Percentiles rank a stretch among this genome's conserved stretches.
These are phyloP conservation scores for Coemansia sp. DNA, from an alignment of 192 early-diverging fungal genomes.

Conservation along the genomic window DNA sequence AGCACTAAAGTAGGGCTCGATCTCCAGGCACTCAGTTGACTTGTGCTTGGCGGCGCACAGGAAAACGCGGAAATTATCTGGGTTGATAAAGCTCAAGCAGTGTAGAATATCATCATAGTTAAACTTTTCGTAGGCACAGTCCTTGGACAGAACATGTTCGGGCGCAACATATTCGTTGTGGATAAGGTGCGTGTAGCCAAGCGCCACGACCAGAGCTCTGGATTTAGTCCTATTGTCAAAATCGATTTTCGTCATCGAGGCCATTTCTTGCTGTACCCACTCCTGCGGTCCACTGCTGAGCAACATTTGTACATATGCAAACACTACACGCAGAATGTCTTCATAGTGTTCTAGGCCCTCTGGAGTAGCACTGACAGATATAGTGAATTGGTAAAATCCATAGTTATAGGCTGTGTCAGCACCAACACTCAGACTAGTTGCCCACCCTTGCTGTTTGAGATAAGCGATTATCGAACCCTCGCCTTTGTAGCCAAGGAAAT, in stretches of 20 bases:
- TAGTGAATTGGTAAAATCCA: slow-evolving; percentile 15
- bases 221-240: slow-evolving; percentile 68
- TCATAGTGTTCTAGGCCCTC: slow-evolving; percentile 23
- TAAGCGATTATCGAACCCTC: slow-evolving; percentile 79
- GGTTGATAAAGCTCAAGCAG: slow-evolving; percentile 59
- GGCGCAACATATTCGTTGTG: slow-evolving; percentile 68
- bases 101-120: slow-evolving; percentile 63
- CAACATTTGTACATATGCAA: slow-evolving; percentile 40
- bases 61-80: slow-evolving; percentile 60
- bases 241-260: slow-evolving; percentile 20
- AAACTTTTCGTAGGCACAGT: slow-evolving; percentile 63
- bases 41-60: slow-evolving; percentile 36
- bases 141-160: slow-evolving; percentile 67
- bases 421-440: slow-evolving; percentile 40
- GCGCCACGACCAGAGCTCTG: slow-evolving; percentile 60
- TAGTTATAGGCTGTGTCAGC: background rate
- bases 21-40: slow-evolving; percentile 27
- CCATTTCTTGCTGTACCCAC: slow-evolving; percentile 40
- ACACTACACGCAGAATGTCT: slow-evolving; percentile 28
- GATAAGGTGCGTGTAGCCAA: slow-evolving; percentile 64
- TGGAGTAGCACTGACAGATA: slow-evolving; percentile 18
- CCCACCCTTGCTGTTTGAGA: slow-evolving; percentile 85
- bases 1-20: slow-evolving; percentile 76
- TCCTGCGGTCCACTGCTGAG: slow-evolving; percentile 18
- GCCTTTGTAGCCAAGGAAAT: slow-evolving; percentile 82